Base-by-base conservation (phyloP, 1,284 basidiomycete species). In the Malassezia psittaci region DNA sequence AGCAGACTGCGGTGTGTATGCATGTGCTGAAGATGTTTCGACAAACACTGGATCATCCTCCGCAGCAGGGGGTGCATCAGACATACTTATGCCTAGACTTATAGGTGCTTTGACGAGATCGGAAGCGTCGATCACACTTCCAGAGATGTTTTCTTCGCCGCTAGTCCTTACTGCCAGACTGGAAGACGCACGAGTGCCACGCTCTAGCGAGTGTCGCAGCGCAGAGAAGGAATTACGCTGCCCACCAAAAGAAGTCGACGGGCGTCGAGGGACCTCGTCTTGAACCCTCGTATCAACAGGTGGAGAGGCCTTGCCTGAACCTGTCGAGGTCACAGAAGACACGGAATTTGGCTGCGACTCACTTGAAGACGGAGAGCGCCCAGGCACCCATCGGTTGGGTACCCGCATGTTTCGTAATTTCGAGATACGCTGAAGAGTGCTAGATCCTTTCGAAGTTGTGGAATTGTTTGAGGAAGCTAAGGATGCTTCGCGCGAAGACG, bases 191-290 rank as follows among this genome's bases (percentile, higher is more conserved):
- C 47, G 53, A 19, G 19, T 35, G 29, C 39, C 37, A 15, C 32
- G 19, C n/a, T 55, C 53, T 7, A 55, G 41, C 47, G 53, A 49
- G n/a, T 37, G 46, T 21, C 53, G 53, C 35, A 55, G 35, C 34
- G 47, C 34, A 12, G 39, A 41, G 34, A 49, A 39, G 29, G 53
- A 55, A 29, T 40, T n/a, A 6, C 43, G 43, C 43, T 45, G 43
- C 15, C 43, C 43, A 16, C 24, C 43, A n/a, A 34, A 35, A 18
- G 45, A 13, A n/a, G 45, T 19, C 43, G 43, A 45, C 32, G 43
- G 43, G 32, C 41, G 41, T 12, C 41, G n/a, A 19, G 41, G 41
- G 21, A 32, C 16, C 3, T 43, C 16, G 5, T 15, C 41, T 12
- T 12, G 21, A 32, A 16, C 41, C 5, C 21, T 9, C 2, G 41